These are phyloP conservation scores for Arabidopsis thaliana DNA, from an alignment of 345 rosid genomes.

Conservation along the genomic window TAIR10.1 NC_003076.8:19604501-19605000, in stretches of 20 bases:
- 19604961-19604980: slow-evolving; percentile 94
- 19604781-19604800: slow-evolving; percentile 70
- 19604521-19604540: slow-evolving; percentile 31
- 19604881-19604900: slow-evolving; percentile 53
- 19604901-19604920: slow-evolving; percentile 58
- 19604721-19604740: slow-evolving; percentile 65
- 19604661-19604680: slow-evolving; percentile 82
- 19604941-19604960: slow-evolving; percentile 91
- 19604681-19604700: slow-evolving; percentile 84
- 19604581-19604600: slow-evolving; percentile 70
- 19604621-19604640: slow-evolving; percentile 68
- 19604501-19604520: slow-evolving; percentile 30
- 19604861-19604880: slow-evolving; percentile 93
- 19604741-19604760: slow-evolving; percentile 79
- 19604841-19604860: slow-evolving; percentile 66
- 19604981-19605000: slow-evolving; percentile 93
- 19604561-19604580: slow-evolving; percentile 14
- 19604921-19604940: slow-evolving; percentile 85
- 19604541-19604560: slow-evolving; percentile 27
- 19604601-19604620: slow-evolving; percentile 67
- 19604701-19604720: slow-evolving; percentile 90
- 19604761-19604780: slow-evolving; percentile 79
- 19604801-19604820: slow-evolving; percentile 65
- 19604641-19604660: slow-evolving; percentile 68
- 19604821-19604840: slow-evolving; percentile 58